These are phyloP conservation scores for Hibiscus syriacus DNA, from an alignment of 345 rosid species.

Conservation along the genomic window DNA sequence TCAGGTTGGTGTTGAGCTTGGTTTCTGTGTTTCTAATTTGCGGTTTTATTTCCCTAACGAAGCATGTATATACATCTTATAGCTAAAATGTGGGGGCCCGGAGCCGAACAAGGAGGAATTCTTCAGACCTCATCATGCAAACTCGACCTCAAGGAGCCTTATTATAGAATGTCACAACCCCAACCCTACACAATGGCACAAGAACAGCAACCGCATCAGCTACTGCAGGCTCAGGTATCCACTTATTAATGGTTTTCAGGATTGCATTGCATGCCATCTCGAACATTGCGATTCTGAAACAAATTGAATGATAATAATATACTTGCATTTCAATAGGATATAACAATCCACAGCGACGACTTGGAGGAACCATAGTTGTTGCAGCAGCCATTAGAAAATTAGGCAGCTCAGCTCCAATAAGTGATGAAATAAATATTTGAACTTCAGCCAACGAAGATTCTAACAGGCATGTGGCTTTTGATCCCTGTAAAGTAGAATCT, in stretches of 20 bases:
- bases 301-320: not conserved
- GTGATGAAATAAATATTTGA: not conserved
- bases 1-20: conserved; percentile 44
- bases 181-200: conserved; percentile 62
- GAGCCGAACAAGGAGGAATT: conserved; percentile 91
- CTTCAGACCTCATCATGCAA: conserved; percentile 89
- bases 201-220: conserved; percentile 71
- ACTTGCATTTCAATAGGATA: conserved; percentile 37
- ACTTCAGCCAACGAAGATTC: not conserved
- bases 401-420: conserved; percentile 40
- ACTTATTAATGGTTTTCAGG: not conserved
- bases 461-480: not conserved
- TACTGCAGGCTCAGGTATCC: conserved; percentile 61
- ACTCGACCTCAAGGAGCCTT: conserved; percentile 90
- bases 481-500: conserved; percentile 18
- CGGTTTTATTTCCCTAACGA: conserved; percentile 8
- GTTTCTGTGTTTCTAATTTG: conserved; percentile 1
- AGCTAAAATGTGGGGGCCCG: conserved; percentile 99
- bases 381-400: conserved; percentile 44
- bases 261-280: not conserved
- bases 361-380: conserved; percentile 60
- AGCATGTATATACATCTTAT: conserved; percentile 1
- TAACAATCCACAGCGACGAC: conserved; percentile 49
- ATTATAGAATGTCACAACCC: conserved; percentile 95
- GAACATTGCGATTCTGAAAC: not conserved